phyloP scores from a whole-genome alignment of 305 asterid species.

The Lippia alba region DNA sequence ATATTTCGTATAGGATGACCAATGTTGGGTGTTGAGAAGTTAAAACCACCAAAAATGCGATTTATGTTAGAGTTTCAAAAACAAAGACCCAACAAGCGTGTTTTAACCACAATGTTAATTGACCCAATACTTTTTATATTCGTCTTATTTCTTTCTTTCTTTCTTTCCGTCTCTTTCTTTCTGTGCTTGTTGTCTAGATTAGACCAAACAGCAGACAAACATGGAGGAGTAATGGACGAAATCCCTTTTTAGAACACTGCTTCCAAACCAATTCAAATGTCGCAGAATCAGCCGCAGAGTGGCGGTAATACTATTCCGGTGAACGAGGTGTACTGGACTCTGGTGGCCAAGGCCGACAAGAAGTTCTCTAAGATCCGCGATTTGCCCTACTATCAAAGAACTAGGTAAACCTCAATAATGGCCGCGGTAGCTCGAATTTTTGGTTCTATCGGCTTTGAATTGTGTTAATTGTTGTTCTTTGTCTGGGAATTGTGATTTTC shows the following conservation, averaged over 20 bases:
- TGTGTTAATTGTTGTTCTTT: background rate
- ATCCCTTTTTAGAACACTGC: background rate
- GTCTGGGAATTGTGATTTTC: slow-evolving; percentile 3
- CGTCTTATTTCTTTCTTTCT: background rate
- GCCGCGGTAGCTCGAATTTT: background rate
- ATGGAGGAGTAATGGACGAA: slow-evolving; percentile 35
- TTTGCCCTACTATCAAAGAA: slow-evolving; percentile 88
- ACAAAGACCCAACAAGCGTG: background rate
- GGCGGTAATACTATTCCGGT: slow-evolving; percentile 63
- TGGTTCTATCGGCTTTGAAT: background rate
- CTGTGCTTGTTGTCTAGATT: slow-evolving; percentile 10
- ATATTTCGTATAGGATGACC: too few species aligned
- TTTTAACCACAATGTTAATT: background rate
- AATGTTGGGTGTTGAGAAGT: too few species aligned
- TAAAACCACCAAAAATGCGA: too few species aligned
- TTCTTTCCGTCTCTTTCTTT: background rate
- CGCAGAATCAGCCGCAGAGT: slow-evolving; percentile 59
- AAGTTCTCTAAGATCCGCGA: slow-evolving; percentile 96
- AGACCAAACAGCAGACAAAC: slow-evolving; percentile 1
- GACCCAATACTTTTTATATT: background rate
- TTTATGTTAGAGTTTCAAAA: too few species aligned
- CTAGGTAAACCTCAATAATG: slow-evolving; percentile 51
- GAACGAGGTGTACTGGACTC: slow-evolving; percentile 85
- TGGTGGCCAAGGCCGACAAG: slow-evolving; percentile 97
- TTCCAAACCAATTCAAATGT: slow-evolving; percentile 42